Percentiles rank a stretch among this genome's conserved stretches.
Conservation (phyloP, 1,284 basidiomycete genomes). For the Irpex lacteus region DNA sequence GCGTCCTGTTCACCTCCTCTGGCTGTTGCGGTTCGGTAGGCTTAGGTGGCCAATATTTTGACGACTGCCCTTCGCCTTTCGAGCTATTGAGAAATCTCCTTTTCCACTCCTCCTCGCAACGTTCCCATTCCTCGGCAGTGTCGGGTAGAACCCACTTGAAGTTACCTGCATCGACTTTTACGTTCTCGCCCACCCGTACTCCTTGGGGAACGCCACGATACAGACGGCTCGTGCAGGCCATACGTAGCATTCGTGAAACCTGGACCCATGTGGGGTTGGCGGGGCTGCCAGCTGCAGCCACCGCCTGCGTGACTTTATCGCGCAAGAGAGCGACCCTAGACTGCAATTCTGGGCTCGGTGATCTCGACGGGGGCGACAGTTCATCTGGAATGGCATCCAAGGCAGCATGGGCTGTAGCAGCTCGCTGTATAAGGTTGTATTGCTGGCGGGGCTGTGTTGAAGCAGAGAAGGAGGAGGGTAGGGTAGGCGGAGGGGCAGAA, state of each 20-base stretch:
- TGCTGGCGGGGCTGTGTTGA: slow-evolving; percentile 4
- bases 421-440: neutral
- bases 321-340: neutral
- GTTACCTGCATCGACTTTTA: slow-evolving; percentile 13
- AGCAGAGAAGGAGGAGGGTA: neutral
- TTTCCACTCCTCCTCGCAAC: slow-evolving; percentile 25
- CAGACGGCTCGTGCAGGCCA: slow-evolving; percentile 24
- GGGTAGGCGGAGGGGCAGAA: neutral
- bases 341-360: neutral
- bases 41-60: slow-evolving; percentile 23
- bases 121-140: slow-evolving; percentile 26
- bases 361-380: slow-evolving; percentile 4
- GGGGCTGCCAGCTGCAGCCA: slow-evolving; percentile 16
- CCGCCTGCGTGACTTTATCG: slow-evolving; percentile 1
- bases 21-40: neutral
- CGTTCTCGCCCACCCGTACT: slow-evolving; percentile 22
- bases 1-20: neutral
- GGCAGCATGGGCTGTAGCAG: neutral
- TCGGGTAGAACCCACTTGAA: slow-evolving; percentile 25
- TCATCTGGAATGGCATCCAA: neutral
- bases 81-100: slow-evolving; percentile 12
- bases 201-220: slow-evolving; percentile 21
- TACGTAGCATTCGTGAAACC: slow-evolving; percentile 21
- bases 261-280: slow-evolving; percentile 29
- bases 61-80: slow-evolving; percentile 12